Base-by-base conservation (phyloP, 768 basidiomycete genomes). In the Xerocomellus chrysenteron region DNA sequence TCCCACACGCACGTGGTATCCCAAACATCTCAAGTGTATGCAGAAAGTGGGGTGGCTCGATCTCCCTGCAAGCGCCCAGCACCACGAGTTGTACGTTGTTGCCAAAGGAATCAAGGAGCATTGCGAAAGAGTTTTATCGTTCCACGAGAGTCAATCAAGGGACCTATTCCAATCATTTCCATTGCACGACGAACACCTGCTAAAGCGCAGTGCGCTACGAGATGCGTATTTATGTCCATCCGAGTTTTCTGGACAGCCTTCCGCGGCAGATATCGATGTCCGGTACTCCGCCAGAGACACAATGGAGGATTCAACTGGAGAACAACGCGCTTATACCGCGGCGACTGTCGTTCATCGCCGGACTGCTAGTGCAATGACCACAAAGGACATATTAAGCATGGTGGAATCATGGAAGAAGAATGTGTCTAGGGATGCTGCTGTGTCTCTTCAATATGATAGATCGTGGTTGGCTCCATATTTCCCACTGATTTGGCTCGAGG, bases 1-100 rank as follows among this genome's bases (percentile, higher is more conserved):
- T 17, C 75, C 79, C 1, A 16, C 19, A 4, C 62, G 78, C 8
- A 47, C 48, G 3, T 82, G 72, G 61, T 75, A 79, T 59, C 79
- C 80, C 0, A 6, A 26, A 8, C 71, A 76, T 37, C 62, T 74
- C 17, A 59, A 39, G 10, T 62, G 58, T 21, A 82, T 81, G 78
- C 74, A 81, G 57, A 68, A 59, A 4, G 72, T 79, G 0, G 32
- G 65, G 3, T 64, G 79, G 80, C 51, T 24, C 21, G 19, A 51
- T 14, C 56, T 65, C 52, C 50, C 60, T 10, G 16, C 64, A 3
- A 49, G 58, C 28, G 59, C 73, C 3, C 79, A 78, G 45, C 70
- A 75, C 51, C 60, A 66, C 49, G 67, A 54, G 4, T 61, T 78
- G 48, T 59, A 65, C 35, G 9, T 55, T 17, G 54, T 59, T 17